phyloP scores from a whole-genome alignment of 2,329 filamentous ascomycete genomes.

The Penicillium sp. region DNA sequence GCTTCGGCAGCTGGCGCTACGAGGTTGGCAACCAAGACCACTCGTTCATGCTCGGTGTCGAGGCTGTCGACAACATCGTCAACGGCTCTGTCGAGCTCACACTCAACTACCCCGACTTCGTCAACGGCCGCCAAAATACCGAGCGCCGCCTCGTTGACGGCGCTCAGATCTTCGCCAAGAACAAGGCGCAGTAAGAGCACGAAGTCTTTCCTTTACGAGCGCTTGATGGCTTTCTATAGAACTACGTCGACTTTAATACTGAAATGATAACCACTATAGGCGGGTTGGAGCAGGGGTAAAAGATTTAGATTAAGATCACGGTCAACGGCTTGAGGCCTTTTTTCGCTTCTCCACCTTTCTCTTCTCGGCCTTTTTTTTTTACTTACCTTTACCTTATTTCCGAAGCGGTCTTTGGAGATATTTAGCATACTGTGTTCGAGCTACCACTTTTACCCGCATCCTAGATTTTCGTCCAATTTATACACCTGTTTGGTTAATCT shows the following conservation, averaged over 20 bases:
- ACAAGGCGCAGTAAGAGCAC: constrained; percentile 36
- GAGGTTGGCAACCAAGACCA: constrained; percentile 98
- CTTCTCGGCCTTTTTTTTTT: constrained; percentile 23
- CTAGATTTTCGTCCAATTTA: constrained; percentile 13
- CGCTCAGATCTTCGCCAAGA: constrained; percentile 62
- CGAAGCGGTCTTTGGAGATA: constrained; percentile 39
- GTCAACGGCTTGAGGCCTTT: constrained; percentile 24
- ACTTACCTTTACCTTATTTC: constrained; percentile 9
- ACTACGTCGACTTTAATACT: constrained; percentile 27
- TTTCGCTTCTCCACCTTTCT: constrained; percentile 15
- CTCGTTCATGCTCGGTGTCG: constrained; percentile 95
- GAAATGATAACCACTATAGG: constrained; percentile 23
- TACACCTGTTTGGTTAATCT: neutral
- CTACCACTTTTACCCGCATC: constrained; percentile 7
- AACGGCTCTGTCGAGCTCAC: constrained; percentile 90
- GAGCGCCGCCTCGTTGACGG: constrained; percentile 68
- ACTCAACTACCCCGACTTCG: constrained; percentile 95
- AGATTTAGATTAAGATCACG: constrained; percentile 27
- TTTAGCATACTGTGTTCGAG: constrained; percentile 35
- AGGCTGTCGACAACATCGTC: constrained; percentile 88
- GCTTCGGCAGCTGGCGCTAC: constrained; percentile 98
- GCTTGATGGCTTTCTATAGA: constrained; percentile 22
- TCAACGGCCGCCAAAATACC: constrained; percentile 72
- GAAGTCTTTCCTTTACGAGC: constrained; percentile 9
- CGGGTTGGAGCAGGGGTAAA: constrained; percentile 16